A percentile compares a stretch with the other conserved stretches of the same genome.
Conservation (phyloP, 441 rosid genomes). For the Adansonia grandidieri region DNA sequence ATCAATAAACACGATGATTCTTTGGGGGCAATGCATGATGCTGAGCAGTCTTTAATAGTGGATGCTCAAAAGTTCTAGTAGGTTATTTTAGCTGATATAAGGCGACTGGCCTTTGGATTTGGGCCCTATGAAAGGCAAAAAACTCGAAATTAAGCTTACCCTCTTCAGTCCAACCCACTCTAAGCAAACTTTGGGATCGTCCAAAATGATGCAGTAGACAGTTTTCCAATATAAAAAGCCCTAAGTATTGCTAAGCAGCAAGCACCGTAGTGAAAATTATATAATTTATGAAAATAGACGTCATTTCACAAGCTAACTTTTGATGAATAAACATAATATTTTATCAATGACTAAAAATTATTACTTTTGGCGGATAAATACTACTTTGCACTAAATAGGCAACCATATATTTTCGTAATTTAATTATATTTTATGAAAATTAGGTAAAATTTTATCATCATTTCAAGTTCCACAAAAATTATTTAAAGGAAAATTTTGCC, state of each 20-base stretch:
- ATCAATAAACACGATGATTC: background rate
- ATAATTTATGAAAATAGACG: background rate
- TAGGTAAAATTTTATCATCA: no score
- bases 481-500: no score
- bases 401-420: no score
- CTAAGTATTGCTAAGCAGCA: background rate
- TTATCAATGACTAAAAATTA: no score
- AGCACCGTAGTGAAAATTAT: no score
- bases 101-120: background rate
- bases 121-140: background rate
- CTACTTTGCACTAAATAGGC: no score
- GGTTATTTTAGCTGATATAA: background rate
- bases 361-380: no score
- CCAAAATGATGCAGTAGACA: background rate
- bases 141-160: background rate
- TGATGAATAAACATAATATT: no score
- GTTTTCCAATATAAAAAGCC: no score
- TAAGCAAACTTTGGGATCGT: background rate
- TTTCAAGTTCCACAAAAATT: no score
- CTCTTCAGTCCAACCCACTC: background rate
- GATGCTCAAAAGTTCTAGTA: background rate
- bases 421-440: no score
- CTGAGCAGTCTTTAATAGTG: background rate
- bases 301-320: background rate
- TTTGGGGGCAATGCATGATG: background rate